These are phyloP conservation scores for Pyrenochaeta sp. DNA, from an alignment of 2,329 filamentous ascomycete species.

Conservation along the genomic window DNA sequence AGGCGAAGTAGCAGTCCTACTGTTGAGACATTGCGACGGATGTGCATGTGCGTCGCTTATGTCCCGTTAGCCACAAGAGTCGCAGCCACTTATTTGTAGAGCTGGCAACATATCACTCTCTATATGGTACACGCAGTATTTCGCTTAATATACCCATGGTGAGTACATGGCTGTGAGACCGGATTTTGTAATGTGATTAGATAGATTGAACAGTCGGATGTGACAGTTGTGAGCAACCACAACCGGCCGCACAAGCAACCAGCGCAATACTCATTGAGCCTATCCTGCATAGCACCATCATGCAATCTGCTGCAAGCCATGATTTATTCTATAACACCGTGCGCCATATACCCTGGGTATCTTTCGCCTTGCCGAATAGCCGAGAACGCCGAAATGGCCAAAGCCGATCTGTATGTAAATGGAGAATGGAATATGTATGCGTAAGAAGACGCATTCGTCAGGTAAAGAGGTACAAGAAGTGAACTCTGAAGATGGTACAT, in stretches of 20 bases:
- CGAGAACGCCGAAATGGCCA: neutral
- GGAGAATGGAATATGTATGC: neutral
- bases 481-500: neutral
- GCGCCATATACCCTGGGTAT: slow-evolving; percentile 2
- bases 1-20: neutral
- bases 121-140: neutral
- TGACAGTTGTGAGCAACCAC: neutral
- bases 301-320: neutral
- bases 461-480: neutral
- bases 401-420: neutral
- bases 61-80: neutral
- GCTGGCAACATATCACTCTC: neutral
- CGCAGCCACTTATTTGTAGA: neutral
- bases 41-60: neutral
- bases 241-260: too few relatives aligned
- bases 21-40: neutral
- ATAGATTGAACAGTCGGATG: neutral
- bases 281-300: neutral
- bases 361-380: neutral
- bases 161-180: neutral
- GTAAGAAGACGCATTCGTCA: neutral
- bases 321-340: neutral
- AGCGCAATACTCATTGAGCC: neutral
- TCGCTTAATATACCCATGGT: neutral
- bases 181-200: neutral